Conservation (phyloP, 2,329 filamentous ascomycete species). For the Hypoxylon sp. region DNA sequence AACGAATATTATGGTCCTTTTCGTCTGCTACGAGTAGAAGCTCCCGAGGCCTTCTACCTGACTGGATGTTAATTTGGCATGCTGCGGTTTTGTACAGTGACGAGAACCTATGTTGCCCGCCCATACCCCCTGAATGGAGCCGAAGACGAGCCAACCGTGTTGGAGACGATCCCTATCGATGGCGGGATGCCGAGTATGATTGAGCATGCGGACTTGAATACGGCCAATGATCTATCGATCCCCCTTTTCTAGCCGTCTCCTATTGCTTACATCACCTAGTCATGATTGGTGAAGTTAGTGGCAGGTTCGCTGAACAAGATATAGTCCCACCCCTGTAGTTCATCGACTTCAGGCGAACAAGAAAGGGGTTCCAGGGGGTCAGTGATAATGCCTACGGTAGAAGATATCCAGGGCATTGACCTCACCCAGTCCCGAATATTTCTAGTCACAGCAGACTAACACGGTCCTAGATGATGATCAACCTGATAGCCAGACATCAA, state of each 20-base stretch:
- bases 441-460: constrained; percentile 7
- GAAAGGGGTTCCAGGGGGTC: constrained; percentile 8
- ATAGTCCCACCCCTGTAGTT: constrained; percentile 31
- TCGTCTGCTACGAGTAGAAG: constrained; percentile 30
- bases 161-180: constrained; percentile 33
- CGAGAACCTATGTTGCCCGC: constrained; percentile 34
- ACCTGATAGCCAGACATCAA: constrained; percentile 25
- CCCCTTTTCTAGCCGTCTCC: background rate
- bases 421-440: background rate
- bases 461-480: constrained; percentile 23
- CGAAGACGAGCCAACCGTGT: constrained; percentile 10
- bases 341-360: constrained; percentile 34
- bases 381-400: constrained; percentile 20
- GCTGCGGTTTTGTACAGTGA: constrained; percentile 9
- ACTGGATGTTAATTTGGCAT: background rate
- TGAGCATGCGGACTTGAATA: constrained; percentile 31
- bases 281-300: constrained; percentile 25
- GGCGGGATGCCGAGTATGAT: constrained; percentile 18
- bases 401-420: constrained; percentile 21
- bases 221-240: constrained; percentile 16
- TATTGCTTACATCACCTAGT: constrained; percentile 21
- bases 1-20: constrained; percentile 34
- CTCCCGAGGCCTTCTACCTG: background rate
- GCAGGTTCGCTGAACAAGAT: constrained; percentile 27
- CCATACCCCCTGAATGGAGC: constrained; percentile 19